phyloP scores from a whole-genome alignment of 176 grass and related monocot species.

The Carex scoparia region DNA sequence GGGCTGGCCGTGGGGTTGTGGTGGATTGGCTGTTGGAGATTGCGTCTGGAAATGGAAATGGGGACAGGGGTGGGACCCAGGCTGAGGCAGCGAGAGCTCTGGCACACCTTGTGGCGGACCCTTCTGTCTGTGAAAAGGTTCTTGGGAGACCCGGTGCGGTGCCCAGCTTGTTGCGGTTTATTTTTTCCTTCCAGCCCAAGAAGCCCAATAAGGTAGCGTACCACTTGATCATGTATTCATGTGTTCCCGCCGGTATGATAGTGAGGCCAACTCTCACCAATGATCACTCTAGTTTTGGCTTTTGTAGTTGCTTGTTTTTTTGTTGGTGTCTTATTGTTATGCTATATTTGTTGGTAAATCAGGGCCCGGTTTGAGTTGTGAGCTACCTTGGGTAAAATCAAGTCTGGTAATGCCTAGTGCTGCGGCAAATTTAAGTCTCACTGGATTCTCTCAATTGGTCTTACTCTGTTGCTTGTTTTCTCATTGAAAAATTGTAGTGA shows the following conservation, averaged over 20 bases:
- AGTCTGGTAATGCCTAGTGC: neutral
- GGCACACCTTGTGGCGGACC: constrained; percentile 66
- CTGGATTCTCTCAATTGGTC: neutral
- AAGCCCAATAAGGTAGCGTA: constrained; percentile 56
- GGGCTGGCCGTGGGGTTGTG: constrained; percentile 64
- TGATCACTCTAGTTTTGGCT: neutral
- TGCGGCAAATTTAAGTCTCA: neutral
- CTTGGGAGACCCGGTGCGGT: constrained; percentile 62
- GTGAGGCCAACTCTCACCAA: neutral
- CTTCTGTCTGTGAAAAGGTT: constrained; percentile 46
- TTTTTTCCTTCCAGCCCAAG: constrained; percentile 91
- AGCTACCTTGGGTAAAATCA: neutral
- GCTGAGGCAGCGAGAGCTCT: constrained; percentile 80
- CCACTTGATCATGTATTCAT: neutral
- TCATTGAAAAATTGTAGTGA: neutral
- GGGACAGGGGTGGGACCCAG: constrained; percentile 56
- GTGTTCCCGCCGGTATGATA: neutral
- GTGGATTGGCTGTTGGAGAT: constrained; percentile 89
- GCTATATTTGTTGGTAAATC: neutral
- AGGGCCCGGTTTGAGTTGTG: neutral
- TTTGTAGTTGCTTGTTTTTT: constrained; percentile 10
- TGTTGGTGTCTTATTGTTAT: constrained; percentile 8
- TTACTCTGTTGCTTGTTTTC: neutral
- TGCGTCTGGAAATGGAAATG: constrained; percentile 29
- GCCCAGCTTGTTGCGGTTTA: constrained; percentile 74